These are phyloP conservation scores for Draba incana DNA, from an alignment of 345 rosid species.

Conservation along the genomic window DNA sequence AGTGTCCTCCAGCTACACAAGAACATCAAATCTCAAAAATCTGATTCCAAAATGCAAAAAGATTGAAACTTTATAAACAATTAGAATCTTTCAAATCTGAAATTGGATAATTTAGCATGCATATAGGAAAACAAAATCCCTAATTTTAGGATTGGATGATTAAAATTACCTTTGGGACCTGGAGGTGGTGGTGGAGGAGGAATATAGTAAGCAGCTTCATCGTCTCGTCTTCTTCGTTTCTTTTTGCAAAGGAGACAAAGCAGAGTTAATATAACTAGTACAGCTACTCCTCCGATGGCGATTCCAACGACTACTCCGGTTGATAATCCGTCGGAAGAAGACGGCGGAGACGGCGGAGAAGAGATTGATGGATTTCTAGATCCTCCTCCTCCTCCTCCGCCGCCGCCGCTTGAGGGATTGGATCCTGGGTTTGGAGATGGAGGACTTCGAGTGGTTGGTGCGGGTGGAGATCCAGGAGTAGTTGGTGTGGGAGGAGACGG, in stretches of 20 bases:
- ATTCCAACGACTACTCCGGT: constrained; percentile 69
- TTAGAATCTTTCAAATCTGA: not conserved
- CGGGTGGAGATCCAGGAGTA: constrained; percentile 18
- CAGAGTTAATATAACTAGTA: constrained; percentile 49
- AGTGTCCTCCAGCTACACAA: constrained; percentile 54
- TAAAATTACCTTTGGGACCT: constrained; percentile 32
- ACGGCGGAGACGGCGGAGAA: constrained; percentile 40
- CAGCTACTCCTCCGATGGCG: constrained; percentile 61
- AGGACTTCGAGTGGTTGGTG: constrained; percentile 29
- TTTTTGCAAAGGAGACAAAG: constrained; percentile 60
- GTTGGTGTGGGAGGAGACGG: constrained; percentile 42
- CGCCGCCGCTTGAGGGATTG: constrained; percentile 11
- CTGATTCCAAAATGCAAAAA: not conserved
- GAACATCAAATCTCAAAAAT: constrained; percentile 8
- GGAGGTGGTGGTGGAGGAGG: constrained; percentile 64
- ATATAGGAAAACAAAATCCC: not conserved
- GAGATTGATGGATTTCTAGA: constrained; percentile 39
- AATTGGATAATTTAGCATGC: constrained; percentile 19
- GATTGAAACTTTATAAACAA: constrained; percentile 6
- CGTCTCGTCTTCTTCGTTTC: constrained; percentile 58
- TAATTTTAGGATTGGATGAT: not conserved
- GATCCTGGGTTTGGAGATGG: constrained; percentile 34
- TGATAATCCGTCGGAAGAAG: constrained; percentile 43
- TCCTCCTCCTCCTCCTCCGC: not conserved
- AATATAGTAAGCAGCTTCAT: constrained; percentile 48